phyloP scores from a whole-genome alignment of 2,329 filamentous ascomycete genomes.

The Fusarium xyrophilum region DNA sequence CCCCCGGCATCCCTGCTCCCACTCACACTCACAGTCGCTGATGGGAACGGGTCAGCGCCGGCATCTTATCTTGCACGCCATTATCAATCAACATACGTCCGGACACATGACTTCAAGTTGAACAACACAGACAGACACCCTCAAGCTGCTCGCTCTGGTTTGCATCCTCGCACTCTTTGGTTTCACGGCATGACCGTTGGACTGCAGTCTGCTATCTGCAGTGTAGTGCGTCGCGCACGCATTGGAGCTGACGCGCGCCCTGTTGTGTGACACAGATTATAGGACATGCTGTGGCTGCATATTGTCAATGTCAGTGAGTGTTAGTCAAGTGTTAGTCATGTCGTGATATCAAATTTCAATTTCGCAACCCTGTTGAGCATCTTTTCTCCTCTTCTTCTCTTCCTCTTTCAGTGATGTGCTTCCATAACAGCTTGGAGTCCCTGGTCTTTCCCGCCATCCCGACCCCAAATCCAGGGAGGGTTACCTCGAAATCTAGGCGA shows the following conservation, averaged over 20 bases:
- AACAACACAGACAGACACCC: constrained; percentile 33
- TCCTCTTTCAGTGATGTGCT: constrained; percentile 9
- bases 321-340: constrained; percentile 4
- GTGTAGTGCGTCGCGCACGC: constrained; percentile 30
- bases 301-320: constrained; percentile 15
- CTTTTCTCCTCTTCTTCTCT: neutral
- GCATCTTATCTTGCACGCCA: constrained; percentile 31
- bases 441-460: constrained; percentile 17
- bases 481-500: constrained; percentile 22
- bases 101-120: constrained; percentile 18
- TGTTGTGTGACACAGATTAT: constrained; percentile 19
- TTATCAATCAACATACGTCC: constrained; percentile 5
- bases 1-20: constrained; percentile 1
- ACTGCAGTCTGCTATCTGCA: constrained; percentile 7
- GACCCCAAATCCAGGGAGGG: constrained; percentile 26
- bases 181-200: constrained; percentile 38
- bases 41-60: constrained; percentile 22
- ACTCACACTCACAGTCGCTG: neutral
- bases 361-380: constrained; percentile 2
- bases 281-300: constrained; percentile 20
- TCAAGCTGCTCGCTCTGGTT: neutral
- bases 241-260: constrained; percentile 26
- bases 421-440: neutral
- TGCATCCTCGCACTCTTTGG: constrained; percentile 13
- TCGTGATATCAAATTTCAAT: neutral